Base-by-base conservation (phyloP, 2,329 filamentous ascomycete genomes). In the Davidsoniella virescens region DNA sequence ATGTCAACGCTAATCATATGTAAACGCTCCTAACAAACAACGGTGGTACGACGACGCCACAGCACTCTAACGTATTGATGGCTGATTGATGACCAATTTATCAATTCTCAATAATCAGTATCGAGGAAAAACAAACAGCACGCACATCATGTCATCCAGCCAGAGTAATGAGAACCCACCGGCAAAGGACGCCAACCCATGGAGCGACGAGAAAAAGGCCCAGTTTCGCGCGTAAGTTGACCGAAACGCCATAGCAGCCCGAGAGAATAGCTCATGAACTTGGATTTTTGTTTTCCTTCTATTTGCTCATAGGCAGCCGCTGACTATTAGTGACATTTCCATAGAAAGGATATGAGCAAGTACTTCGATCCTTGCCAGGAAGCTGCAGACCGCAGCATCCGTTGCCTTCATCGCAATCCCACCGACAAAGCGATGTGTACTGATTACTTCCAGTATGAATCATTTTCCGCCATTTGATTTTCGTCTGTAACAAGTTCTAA, bases 341-440 rank as follows among this genome's bases (percentile, higher is more conserved):
- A 54, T 59, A 94, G 90, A 57, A 96, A 96, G 71, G 75, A 73
- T 50, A 78, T 82, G 60, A 94, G 87, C 70, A 81, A 95, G 63
- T 96, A 83, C 67, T 87, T 85, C 63, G 92, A 98, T 60, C 92
- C 92, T 2, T 98, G 92, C 65, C 90, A 96, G 64, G 90, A 94
- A 59, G 87, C 87, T 4, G 90, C 92, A 6, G 71, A 82, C 57
- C 76, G 76, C 61, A 95, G 88, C 65, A 80, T 95, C 57, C 81
- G 78, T 63, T 98, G 92, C 61, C 68, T 98, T 61, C 82, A 87
- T 62, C 78, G 92, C 18, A 98, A 98, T 63, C 80, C 75, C 18
- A 88, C 85, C 12, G 87, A 96, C 62, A 76, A 80, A 56, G 71
- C 80, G n/a, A 84, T 96, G 83, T 98, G 92, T 62, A 73, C 75